phyloP scores from a whole-genome alignment of 2,329 filamentous ascomycete species.

The Xylaria sp. region DNA sequence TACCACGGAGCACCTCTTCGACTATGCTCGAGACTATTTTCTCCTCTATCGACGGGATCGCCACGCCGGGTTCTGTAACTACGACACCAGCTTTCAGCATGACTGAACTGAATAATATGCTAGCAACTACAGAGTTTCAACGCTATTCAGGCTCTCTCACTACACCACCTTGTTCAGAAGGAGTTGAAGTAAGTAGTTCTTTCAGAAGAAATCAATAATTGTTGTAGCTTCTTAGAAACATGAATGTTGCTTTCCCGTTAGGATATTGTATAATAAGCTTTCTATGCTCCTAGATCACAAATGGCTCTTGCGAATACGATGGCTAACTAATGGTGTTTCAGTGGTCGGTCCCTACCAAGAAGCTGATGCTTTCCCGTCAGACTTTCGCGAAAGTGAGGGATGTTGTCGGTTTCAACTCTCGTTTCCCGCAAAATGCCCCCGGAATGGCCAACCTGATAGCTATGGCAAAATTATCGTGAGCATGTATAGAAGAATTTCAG shows the following conservation, averaged over 20 bases:
- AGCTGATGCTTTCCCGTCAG: constrained; percentile 52
- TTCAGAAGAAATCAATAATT: background rate
- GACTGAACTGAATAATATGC: constrained; percentile 55
- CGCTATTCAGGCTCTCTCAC: constrained; percentile 61
- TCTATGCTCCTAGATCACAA: background rate
- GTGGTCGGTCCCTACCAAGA: constrained; percentile 61
- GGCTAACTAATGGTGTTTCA: background rate
- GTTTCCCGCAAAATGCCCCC: constrained; percentile 58
- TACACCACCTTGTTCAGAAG: constrained; percentile 62
- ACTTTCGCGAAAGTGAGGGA: constrained; percentile 56
- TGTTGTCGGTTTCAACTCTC: constrained; percentile 61
- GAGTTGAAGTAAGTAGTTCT: constrained; percentile 48
- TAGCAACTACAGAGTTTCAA: constrained; percentile 55
- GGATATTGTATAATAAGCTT: background rate
- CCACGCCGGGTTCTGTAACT: constrained; percentile 56
- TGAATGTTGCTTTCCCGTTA: background rate
- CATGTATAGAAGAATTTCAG: background rate
- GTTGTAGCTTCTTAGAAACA: background rate
- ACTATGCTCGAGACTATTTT: constrained; percentile 61
- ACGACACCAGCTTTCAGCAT: constrained; percentile 57
- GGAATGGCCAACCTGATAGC: constrained; percentile 54
- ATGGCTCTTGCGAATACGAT: background rate
- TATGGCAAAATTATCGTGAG: constrained; percentile 13
- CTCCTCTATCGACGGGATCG: constrained; percentile 54
- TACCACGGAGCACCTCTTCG: constrained; percentile 51